Evolutionary conservation across 257 asterid genomes (phyloP).

Genomic region (Marsdenia floribunda): DNA sequence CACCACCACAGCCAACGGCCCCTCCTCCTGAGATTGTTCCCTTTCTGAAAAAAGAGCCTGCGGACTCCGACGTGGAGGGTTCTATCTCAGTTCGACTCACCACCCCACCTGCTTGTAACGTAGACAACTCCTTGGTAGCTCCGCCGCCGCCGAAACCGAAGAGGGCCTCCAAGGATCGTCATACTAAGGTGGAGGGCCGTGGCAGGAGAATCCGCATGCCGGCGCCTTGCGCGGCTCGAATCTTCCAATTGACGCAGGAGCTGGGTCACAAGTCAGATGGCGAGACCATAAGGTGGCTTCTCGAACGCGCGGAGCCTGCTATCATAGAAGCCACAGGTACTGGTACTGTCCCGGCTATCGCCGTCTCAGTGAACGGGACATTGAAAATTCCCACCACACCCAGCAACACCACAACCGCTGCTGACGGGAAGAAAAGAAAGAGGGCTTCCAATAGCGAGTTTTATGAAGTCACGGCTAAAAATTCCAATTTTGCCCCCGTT

Average conservation of each 20-base stretch:
- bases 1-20: neutral
- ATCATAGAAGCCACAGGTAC: constrained; percentile 79
- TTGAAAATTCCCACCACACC: constrained; percentile 61
- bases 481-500: constrained; percentile 54
- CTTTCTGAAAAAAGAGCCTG: constrained; percentile 43
- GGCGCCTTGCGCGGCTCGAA: constrained; percentile 73
- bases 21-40: constrained; percentile 18
- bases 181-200: constrained; percentile 85
- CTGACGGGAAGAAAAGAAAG: constrained; percentile 39
- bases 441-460: constrained; percentile 49
- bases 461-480: constrained; percentile 32
- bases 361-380: constrained; percentile 70
- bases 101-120: neutral
- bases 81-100: constrained; percentile 17
- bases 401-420: constrained; percentile 13
- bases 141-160: constrained; percentile 25
- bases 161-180: constrained; percentile 71
- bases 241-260: constrained; percentile 68
- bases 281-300: constrained; percentile 75
- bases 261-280: constrained; percentile 81
- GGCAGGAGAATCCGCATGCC: constrained; percentile 82
- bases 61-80: constrained; percentile 27
- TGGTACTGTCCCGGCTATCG: constrained; percentile 74
- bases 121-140: constrained; percentile 14
- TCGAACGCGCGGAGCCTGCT: constrained; percentile 78